Conservation (phyloP, 495 filamentous ascomycete genomes). For the Xylaria palmicola region DNA sequence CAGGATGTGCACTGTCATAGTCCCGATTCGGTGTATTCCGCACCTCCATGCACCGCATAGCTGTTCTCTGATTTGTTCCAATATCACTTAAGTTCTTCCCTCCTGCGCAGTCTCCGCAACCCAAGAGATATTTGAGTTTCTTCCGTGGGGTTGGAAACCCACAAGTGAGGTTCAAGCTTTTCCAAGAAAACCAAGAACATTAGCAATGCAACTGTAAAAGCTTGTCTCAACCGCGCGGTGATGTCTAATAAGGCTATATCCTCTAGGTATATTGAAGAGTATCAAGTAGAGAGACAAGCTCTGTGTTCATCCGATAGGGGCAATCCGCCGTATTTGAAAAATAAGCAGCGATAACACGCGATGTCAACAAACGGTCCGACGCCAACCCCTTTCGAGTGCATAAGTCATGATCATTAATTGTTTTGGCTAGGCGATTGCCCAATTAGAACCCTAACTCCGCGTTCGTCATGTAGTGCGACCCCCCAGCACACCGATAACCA, state of each 20-base stretch:
- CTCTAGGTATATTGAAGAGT: background rate
- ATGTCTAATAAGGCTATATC: background rate
- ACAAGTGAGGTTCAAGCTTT: conserved; percentile 7
- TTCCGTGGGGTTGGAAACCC: background rate
- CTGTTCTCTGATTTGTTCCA: background rate
- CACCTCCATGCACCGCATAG: background rate
- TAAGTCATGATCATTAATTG: background rate
- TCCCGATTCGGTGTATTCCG: background rate
- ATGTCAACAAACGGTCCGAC: too few species aligned
- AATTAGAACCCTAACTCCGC: conserved; percentile 18
- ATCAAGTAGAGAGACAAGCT: background rate
- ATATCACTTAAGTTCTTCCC: too few species aligned
- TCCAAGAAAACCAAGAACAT: background rate
- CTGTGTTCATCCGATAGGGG: background rate
- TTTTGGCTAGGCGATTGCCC: background rate
- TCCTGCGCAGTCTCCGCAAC: too few species aligned
- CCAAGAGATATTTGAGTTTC: background rate
- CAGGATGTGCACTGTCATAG: background rate
- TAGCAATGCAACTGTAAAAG: conserved; percentile 4
- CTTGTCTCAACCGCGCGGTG: background rate
- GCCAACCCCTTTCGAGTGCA: background rate
- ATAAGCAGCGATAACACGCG: background rate
- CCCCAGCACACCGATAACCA: conserved; percentile 57
- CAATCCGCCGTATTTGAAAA: background rate
- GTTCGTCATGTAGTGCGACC: conserved; percentile 48